Evolutionary conservation across 2,329 filamentous ascomycete species (phyloP), one percentile per base, ranked within the genome.

Genomic region (Dactylellina cionopaga): DNA sequence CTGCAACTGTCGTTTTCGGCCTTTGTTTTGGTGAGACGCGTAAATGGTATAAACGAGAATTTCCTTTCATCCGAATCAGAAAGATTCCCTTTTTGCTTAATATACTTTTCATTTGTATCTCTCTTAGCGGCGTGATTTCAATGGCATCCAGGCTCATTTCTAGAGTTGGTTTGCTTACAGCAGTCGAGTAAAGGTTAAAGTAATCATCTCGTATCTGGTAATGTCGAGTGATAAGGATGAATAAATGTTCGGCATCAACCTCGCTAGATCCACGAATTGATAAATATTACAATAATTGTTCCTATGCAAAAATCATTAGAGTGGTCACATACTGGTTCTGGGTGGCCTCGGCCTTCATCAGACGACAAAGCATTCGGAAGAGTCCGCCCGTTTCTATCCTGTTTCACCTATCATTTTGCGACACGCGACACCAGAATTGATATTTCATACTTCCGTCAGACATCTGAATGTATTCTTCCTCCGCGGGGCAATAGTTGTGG

Each of bases 181-280:
- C 31, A 25, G 15, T 29, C 7, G 56, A 60, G 1, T 22, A 7
- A 13, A 60, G 43, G 15, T 60, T 60, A 17, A 37, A 33, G 29
- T 49, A 49, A n/a, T 60, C 56, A 13, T 60, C 43, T n/a, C 56
- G 41, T 2, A 60, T 60, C 19, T 60, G 56, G 43, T 49, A 60
- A 11, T 37, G 49, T 5, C 56, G 56, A 0, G 41, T 43, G 17
- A 60, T 49, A 4, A 60, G 19, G 1, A 29, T 37, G 24, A 60
- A 19, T 27, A 60, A 13, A n/a, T 60, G 7, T 15, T 60, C 41
- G 15, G 49, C 56, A 17, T 60, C 31, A 4, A 60, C 19, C 1
- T 60, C 43, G 11, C 56, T 60, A 27, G 2, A 7, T 35, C 7
- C 6, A 13, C 2, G 22, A 2, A 31, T 17, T 15, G 9, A 27